Base-by-base conservation (phyloP, 2,329 filamentous ascomycete species). In the Aureobasidium sp. region DNA sequence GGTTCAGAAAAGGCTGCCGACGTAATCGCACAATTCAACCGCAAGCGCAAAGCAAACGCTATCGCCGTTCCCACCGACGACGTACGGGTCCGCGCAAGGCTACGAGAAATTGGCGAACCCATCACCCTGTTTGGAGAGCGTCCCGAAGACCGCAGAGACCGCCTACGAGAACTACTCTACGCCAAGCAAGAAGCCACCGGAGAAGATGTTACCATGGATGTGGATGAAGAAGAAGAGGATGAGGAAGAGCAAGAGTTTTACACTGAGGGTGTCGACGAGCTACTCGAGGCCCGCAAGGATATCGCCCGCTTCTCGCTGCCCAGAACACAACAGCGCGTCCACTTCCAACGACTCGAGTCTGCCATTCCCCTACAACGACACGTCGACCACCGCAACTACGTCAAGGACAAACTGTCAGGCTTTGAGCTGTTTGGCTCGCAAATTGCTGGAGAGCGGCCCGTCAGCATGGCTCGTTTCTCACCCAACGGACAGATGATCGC, bases 31-130 rank as follows among this genome's bases (percentile, higher is more conserved):
- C 95, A 98, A 77, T 96, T 99, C 79, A 92, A 94, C 74, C 93
- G 95, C 68, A 98, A 97, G 80, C 90, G 94, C 74, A 88, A 94
- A 74, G 95, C 94, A 15, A 94, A 94, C 23, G 92, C 92, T 15
- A 93, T 98, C 72, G 91, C 93, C 16, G 96, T 99, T 4, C 96
- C 95, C 0, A 99, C 97, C 64, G 95, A 98, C 77, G 96, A 99
- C 83, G 90, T 88, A 68, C 90, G 93, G 73, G 95, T 99, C 55
- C 92, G 94, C 67, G 85, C 90, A 43, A 90, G 89, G 70, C 86
- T 98, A 67, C 90, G 96, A 70, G 92, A 96, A 73, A 86, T 97
- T 69, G 94, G 93, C n/a, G 93, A 99, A 76, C 96, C 96, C 15
- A 90, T 98, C 64, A 99, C 95, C 0, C 85, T 98, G 0, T 99